Conservation (phyloP, 371 early-diverging fungal species). For the Lichtheimia ornata region DNA sequence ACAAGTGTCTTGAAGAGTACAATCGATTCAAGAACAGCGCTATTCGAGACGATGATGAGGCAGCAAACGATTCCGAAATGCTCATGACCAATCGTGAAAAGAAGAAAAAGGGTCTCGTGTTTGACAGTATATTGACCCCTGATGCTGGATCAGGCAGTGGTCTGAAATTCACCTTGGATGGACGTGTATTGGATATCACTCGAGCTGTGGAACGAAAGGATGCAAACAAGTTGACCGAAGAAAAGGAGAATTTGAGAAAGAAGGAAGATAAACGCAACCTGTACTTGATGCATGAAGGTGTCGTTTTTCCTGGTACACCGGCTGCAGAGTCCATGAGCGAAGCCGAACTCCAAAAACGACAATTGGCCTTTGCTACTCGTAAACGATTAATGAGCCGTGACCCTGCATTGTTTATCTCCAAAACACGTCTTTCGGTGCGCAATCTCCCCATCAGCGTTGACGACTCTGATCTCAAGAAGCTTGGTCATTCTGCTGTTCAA, state of each 20-base stretch:
- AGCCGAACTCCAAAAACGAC: conserved; percentile 76
- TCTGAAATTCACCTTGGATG: conserved; percentile 73
- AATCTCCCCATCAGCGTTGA: conserved; percentile 77
- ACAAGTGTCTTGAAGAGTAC: conserved; percentile 71
- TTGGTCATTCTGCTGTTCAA: conserved; percentile 65
- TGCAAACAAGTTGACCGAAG: conserved; percentile 69
- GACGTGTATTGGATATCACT: conserved; percentile 80
- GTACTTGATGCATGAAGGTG: conserved; percentile 76
- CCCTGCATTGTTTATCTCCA: conserved; percentile 86
- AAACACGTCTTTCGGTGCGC: conserved; percentile 86
- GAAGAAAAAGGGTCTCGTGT: conserved; percentile 59
- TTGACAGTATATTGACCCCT: conserved; percentile 67
- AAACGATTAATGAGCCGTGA: conserved; percentile 78
- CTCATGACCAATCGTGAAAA: conserved; percentile 48
- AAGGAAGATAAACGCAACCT: conserved; percentile 83
- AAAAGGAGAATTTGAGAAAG: conserved; percentile 59
- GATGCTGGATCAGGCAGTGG: conserved; percentile 63
- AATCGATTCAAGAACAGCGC: conserved; percentile 52
- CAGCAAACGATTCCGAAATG: conserved; percentile 28
- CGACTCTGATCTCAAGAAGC: conserved; percentile 66
- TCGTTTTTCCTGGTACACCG: conserved; percentile 85
- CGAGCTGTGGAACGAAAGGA: conserved; percentile 76
- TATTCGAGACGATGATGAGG: conserved; percentile 41
- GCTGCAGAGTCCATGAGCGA: conserved; percentile 73
- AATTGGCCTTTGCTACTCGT: conserved; percentile 75